Base-by-base conservation (phyloP, 2,329 filamentous ascomycete species). In the Apiospora marii region DNA sequence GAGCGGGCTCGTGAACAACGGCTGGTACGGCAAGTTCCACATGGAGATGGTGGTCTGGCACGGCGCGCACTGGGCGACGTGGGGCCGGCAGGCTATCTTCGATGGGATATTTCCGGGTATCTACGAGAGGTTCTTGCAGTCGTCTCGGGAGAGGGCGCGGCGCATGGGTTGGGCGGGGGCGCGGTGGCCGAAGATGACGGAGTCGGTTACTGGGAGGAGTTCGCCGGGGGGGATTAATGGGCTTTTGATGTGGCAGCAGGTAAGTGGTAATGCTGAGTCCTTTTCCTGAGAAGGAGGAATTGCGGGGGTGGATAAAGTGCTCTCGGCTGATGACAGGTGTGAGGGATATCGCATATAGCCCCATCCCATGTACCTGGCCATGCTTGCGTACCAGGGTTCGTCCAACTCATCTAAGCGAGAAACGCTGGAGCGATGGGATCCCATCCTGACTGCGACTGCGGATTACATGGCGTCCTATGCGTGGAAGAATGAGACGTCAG, bases 201-300 rank as follows among this genome's bases (percentile, higher is more conserved):
- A 34, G 1, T 8, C 67, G 16, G 27, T 37, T 7, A 49, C 67
- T 6, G 44, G 67, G 67, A n/a, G 10, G 67, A 30, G 44, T 27
- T 85, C 86, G 0, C 87, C 87, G 0, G 86, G 87, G 0, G 83
- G 85, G 51, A 86, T 88, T 70, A 88, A 88, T 74, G 83, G 81
- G 34, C 78, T 87, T 0, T 79, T 88, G n/a, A 83, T 87, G 69
- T 88, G 86, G 86, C 86, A 88, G 70, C 85, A 80, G 73, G 76
- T 77, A 19, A 53, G 75, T n/a, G n/a, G 16, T 61, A 34, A 34
- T 14, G n/a, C n/a, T n/a, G n/a, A n/a, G n/a, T n/a, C n/a, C n/a
- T n/a, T n/a, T n/a, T n/a, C n/a, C n/a, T n/a, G n/a, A n/a, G n/a
- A n/a, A n/a, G n/a, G n/a, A n/a, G n/a, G n/a, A n/a, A n/a, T n/a